Percentiles rank a stretch among this genome's conserved stretches.
These are phyloP conservation scores for Aspergillus fumigatus DNA, from an alignment of 2,329 filamentous ascomycete species.

Conservation along the genomic window DNA sequence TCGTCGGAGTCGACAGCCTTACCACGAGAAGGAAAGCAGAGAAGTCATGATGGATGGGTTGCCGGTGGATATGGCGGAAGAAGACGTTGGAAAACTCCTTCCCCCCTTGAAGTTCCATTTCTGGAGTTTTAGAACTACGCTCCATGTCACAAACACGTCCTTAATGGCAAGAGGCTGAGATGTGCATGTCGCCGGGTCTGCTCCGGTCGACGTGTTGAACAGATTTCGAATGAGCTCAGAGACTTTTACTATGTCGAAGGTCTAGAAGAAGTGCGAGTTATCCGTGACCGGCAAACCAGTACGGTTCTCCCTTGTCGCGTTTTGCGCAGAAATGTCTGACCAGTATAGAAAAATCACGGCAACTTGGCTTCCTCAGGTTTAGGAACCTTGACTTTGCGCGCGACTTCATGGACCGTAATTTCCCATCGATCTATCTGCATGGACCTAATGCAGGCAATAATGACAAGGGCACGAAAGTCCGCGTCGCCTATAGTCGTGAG, in stretches of 20 bases:
- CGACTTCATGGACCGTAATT: conserved; percentile 51
- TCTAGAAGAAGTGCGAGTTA: conserved; percentile 55
- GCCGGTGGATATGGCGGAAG: conserved; percentile 46
- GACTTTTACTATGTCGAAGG: conserved; percentile 48
- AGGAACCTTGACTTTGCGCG: conserved; percentile 45
- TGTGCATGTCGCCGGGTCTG: conserved; percentile 30
- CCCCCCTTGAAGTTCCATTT: conserved; percentile 17
- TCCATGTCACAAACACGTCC: conserved; percentile 14
- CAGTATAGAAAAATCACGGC: conserved; percentile 48
- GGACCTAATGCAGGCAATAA: conserved; percentile 39
- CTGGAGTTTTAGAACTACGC: conserved; percentile 12
- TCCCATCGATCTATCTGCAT: conserved; percentile 48
- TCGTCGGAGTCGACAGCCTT: conserved; percentile 34
- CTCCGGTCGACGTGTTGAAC: conserved; percentile 35
- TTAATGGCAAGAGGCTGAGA: conserved; percentile 38
- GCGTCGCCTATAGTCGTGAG: conserved; percentile 52
- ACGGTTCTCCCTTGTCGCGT: conserved; percentile 12
- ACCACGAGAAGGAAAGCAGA: conserved; percentile 42
- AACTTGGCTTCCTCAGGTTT: conserved; percentile 56
- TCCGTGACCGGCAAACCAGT: conserved; percentile 57
- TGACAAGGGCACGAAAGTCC: conserved; percentile 41
- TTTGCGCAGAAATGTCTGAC: conserved; percentile 3
- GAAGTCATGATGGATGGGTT: conserved; percentile 50
- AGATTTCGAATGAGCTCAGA: conserved; percentile 54
- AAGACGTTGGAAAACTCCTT: conserved; percentile 45